These are phyloP conservation scores for Aphanomyces euteiches DNA, from an alignment of 352 stramenopile species.

Conservation along the genomic window DNA sequence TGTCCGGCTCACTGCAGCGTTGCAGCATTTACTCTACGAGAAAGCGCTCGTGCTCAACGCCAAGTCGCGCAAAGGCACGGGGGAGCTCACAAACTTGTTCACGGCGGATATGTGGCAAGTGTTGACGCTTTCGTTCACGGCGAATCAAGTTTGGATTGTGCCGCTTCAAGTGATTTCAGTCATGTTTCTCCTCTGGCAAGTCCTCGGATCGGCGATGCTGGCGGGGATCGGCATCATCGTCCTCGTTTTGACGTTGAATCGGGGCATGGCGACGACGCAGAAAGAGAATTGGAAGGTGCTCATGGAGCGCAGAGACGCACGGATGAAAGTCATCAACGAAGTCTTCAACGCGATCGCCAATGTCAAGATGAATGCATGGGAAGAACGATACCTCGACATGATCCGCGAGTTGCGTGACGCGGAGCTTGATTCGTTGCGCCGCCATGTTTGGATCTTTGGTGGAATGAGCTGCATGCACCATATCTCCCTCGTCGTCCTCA, in stretches of 20 bases:
- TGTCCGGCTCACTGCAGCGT: slow-evolving; percentile 53
- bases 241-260: slow-evolving; percentile 41
- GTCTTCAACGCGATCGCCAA: slow-evolving; percentile 69
- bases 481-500: slow-evolving; percentile 28
- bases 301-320: slow-evolving; percentile 40
- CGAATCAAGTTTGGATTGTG: slow-evolving; percentile 24
- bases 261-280: slow-evolving; percentile 31
- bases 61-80: slow-evolving; percentile 40
- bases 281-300: slow-evolving; percentile 26
- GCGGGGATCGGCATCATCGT: slow-evolving; percentile 39
- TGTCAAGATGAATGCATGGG: slow-evolving; percentile 91
- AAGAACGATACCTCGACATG: slow-evolving; percentile 33
- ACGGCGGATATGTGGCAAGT: slow-evolving; percentile 56
- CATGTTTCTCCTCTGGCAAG: background rate
- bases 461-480: slow-evolving; percentile 27
- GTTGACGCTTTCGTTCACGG: slow-evolving; percentile 36
- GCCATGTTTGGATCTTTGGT: too few relatives aligned
- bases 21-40: slow-evolving; percentile 74
- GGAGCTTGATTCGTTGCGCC: too few relatives aligned
- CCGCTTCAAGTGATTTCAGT: slow-evolving; percentile 1
- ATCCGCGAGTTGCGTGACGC: too few relatives aligned
- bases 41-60: slow-evolving; percentile 54
- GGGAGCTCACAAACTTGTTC: slow-evolving; percentile 62
- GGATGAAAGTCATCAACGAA: slow-evolving; percentile 48
- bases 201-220: slow-evolving; percentile 33